Evolutionary conservation across 2,329 filamentous ascomycete genomes (phyloP).

Genomic region (Didymella glomerata): DNA sequence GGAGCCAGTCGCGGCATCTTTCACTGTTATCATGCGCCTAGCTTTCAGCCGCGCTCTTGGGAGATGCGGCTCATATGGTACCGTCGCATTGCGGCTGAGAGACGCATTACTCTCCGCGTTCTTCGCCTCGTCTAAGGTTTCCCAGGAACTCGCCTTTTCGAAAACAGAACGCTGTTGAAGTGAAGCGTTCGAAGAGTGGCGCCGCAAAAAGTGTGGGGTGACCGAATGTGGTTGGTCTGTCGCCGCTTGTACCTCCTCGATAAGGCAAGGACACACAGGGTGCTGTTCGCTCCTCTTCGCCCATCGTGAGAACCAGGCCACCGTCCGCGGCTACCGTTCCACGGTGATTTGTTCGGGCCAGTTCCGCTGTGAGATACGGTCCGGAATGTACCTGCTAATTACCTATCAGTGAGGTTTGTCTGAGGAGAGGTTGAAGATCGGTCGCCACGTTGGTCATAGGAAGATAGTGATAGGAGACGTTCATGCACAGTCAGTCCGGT

Average conservation of each 20-base stretch:
- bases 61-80: constrained; percentile 25
- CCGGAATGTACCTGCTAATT: constrained; percentile 11
- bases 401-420: constrained; percentile 16
- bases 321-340: constrained; percentile 8
- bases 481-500: constrained; percentile 14
- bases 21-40: constrained; percentile 31
- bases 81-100: constrained; percentile 19
- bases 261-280: constrained; percentile 9
- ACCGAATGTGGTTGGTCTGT: constrained; percentile 29
- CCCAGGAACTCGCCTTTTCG: constrained; percentile 14
- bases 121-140: neutral
- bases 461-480: constrained; percentile 35
- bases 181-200: constrained; percentile 24
- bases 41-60: constrained; percentile 10
- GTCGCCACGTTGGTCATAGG: constrained; percentile 28
- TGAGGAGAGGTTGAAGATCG: constrained; percentile 17
- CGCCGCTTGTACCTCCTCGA: constrained; percentile 45
- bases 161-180: constrained; percentile 2
- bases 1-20: constrained; percentile 28
- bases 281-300: constrained; percentile 18
- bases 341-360: constrained; percentile 17
- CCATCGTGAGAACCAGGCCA: constrained; percentile 12
- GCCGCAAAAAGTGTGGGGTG: constrained; percentile 42
- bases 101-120: neutral
- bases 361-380: constrained; percentile 10